Base-by-base conservation (phyloP, 345 rosid genomes). In the Eucalyptus regnans region DNA sequence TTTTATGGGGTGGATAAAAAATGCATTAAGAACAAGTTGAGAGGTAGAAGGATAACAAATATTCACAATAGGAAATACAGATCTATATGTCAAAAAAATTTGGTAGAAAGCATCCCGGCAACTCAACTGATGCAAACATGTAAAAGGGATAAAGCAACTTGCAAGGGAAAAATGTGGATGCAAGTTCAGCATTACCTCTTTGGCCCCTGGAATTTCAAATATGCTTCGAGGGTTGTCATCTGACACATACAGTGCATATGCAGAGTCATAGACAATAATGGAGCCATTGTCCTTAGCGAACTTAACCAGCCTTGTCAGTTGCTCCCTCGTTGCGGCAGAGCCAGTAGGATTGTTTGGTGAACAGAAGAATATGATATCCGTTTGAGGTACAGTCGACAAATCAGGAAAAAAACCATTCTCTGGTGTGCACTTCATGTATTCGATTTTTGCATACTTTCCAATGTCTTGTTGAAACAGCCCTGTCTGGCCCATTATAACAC, bases 321-420 rank as follows among this genome's bases (percentile, higher is more conserved):
- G 99, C 90, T 97, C 97, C 90, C 97, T 93, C 43, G 99, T 95
- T 86, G 99, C 99, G 89, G 97, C 94, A 88, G 98, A 93, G 27
- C 99, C 99, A 3, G 99, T 97, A 88, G 99, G 99, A 91, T 98
- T 98, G 90, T 97, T 98, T 6, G 99, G 99, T 17, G 99, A 97
- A 90, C 99, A 98, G 92, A 98, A 98, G 90, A 97, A 96, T 86
- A 98, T 98, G 87, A 98, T 93, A 87, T 98, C 99, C 6, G 99
- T 96, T 89, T 92, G 92, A 44, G 94, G 90, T 87, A 95, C 95
- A 23, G 92, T 93, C 4, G 97, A 96, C 88, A 98, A 92, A 94
- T 97, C 96, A 44, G 99, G 99, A 89, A 98, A 98, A 92, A 97
- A 98, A 43, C 96, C 98, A 91, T 97, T 98, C 91, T 95, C 99